Percentiles rank a stretch among this genome's conserved stretches.
phyloP scores from a whole-genome alignment of 2,329 filamentous ascomycete species.

The Cladorrhinum sp. region DNA sequence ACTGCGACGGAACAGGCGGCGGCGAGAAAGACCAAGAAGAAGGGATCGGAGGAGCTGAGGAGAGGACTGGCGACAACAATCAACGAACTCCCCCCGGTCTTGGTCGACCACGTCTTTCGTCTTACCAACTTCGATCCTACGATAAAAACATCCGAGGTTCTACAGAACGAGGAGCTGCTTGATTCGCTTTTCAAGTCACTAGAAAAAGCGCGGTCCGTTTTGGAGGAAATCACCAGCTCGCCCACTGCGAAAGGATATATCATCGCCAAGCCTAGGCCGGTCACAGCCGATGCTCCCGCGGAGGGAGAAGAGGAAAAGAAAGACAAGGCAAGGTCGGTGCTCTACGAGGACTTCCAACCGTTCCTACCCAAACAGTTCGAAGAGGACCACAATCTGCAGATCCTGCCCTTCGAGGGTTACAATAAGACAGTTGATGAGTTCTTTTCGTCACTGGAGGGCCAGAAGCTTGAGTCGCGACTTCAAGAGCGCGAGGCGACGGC shows the following conservation, averaged over 20 bases:
- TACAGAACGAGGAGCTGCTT: slow-evolving; percentile 63
- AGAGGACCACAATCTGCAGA: slow-evolving; percentile 59
- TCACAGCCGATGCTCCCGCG: slow-evolving; percentile 17
- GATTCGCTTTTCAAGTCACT: slow-evolving; percentile 67
- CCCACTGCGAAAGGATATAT: slow-evolving; percentile 78
- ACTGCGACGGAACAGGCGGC: slow-evolving; percentile 48
- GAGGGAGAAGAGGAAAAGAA: slow-evolving; percentile 31
- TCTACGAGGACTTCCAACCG: slow-evolving; percentile 95
- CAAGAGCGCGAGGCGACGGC: slow-evolving; percentile 79
- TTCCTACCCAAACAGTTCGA: slow-evolving; percentile 81
- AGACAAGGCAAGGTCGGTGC: slow-evolving; percentile 47
- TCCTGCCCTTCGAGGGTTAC: slow-evolving; percentile 78
- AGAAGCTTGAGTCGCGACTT: slow-evolving; percentile 81
- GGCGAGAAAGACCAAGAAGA: slow-evolving; percentile 68
- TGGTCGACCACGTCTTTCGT: slow-evolving; percentile 82
- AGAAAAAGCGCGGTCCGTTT: slow-evolving; percentile 64
- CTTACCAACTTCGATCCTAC: slow-evolving; percentile 66
- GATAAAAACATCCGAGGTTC: slow-evolving; percentile 63
- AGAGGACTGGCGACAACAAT: slow-evolving; percentile 81
- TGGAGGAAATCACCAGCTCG: slow-evolving; percentile 65
- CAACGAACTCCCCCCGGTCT: slow-evolving; percentile 80
- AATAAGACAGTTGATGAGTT: slow-evolving; percentile 95
- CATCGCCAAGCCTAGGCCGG: slow-evolving; percentile 62
- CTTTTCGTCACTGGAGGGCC: slow-evolving; percentile 93
- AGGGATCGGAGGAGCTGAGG: slow-evolving; percentile 70